Evolutionary conservation across 305 asterid genomes (phyloP).

Genomic region (Euphrasia arctica): DNA sequence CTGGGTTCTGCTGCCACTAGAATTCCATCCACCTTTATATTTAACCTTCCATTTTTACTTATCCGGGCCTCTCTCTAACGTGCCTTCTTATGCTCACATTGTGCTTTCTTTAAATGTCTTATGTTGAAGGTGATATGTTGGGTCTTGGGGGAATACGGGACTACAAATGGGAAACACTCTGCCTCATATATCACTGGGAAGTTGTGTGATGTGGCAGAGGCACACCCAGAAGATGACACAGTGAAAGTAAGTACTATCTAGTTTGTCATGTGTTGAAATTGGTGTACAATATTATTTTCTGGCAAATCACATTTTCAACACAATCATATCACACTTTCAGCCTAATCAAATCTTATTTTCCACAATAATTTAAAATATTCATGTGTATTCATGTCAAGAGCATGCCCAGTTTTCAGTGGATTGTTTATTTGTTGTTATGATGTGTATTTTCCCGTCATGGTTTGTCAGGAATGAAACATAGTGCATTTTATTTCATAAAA

Average conservation of each 20-base stretch:
- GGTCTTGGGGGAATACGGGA: slow-evolving; percentile 98
- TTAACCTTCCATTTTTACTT: not conserved
- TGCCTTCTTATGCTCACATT: not conserved
- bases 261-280: slow-evolving; percentile 1
- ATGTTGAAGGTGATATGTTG: slow-evolving; percentile 84
- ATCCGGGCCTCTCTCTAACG: slow-evolving; percentile 29
- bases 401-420: slow-evolving; percentile 11
- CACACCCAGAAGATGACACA: slow-evolving; percentile 82
- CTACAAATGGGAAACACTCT: slow-evolving; percentile 87
- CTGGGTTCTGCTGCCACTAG: not conserved
- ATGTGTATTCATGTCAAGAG: not conserved
- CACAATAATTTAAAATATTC: not conserved
- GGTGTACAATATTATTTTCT: too few species aligned
- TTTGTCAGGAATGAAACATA: slow-evolving; percentile 6
- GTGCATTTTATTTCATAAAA: slow-evolving; percentile 5
- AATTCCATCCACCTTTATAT: not conserved
- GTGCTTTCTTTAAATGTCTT: slow-evolving; percentile 16
- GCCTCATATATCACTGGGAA: slow-evolving; percentile 92
- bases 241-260: slow-evolving; percentile 69
- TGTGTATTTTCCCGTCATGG: slow-evolving; percentile 2
- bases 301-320: too few species aligned
- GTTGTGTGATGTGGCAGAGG: slow-evolving; percentile 88
- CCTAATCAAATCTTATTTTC: too few species aligned
- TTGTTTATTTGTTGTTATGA: not conserved
- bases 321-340: too few species aligned